These are phyloP conservation scores for Penicillium sp. DNA, from an alignment of 2,329 filamentous ascomycete genomes.

Conservation along the genomic window DNA sequence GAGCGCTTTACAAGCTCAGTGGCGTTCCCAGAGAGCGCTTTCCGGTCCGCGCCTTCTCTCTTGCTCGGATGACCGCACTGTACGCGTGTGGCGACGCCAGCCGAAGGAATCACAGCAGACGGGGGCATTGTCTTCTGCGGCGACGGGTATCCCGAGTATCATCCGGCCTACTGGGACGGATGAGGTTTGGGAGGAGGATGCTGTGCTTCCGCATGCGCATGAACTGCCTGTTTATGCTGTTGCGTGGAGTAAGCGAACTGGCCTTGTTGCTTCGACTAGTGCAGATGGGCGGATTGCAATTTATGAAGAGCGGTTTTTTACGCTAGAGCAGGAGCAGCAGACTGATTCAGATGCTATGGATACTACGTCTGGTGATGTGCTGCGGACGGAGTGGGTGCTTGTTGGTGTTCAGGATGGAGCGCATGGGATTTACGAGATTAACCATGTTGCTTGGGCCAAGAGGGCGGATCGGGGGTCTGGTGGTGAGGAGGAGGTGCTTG, in stretches of 20 bases:
- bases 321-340: conserved; percentile 5
- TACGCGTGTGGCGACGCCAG: conserved; percentile 74
- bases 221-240: conserved; percentile 80
- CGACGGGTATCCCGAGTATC: conserved; percentile 76
- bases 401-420: conserved; percentile 68
- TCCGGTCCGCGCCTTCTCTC: conserved; percentile 64
- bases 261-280: conserved; percentile 80
- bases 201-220: conserved; percentile 71
- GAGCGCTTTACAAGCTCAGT: conserved; percentile 16
- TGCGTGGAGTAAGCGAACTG: conserved; percentile 75
- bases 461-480: conserved; percentile 64
- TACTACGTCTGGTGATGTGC: conserved; percentile 28
- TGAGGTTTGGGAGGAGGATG: conserved; percentile 81
- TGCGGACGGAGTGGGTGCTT: conserved; percentile 64
- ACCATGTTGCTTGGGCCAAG: conserved; percentile 84
- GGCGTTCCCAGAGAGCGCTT: conserved; percentile 31
- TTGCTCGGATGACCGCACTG: conserved; percentile 78
- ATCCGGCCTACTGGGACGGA: conserved; percentile 70
- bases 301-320: conserved; percentile 63
- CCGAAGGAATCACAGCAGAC: conserved; percentile 44
- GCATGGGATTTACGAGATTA: conserved; percentile 92
- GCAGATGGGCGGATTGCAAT: conserved; percentile 80
- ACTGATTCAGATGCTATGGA: conserved; percentile 25
- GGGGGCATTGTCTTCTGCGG: conserved; percentile 33
- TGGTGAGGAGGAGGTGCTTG: conserved; percentile 65